Evolutionary conservation across 257 asterid species (phyloP).

Genomic region (Thymus quinquecostatus): DNA sequence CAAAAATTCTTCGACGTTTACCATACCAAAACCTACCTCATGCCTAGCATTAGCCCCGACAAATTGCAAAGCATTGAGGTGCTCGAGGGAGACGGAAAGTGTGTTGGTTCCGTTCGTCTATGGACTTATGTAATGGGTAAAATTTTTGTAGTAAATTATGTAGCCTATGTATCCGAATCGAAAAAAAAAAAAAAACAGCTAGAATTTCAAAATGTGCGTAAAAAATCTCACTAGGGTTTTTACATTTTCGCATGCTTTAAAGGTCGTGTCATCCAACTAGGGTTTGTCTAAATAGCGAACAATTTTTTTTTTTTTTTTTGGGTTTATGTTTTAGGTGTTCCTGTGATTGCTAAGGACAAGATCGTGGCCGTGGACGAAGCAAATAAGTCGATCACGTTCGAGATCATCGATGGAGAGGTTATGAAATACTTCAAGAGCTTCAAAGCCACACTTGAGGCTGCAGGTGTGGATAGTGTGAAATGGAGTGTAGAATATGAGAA

Average conservation of each 20-base stretch:
- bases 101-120: conserved; percentile 52
- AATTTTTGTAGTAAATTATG: too few species aligned
- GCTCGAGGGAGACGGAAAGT: conserved; percentile 53
- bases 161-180: too few species aligned
- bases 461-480: conserved; percentile 36
- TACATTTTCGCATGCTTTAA: too few species aligned
- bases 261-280: too few species aligned
- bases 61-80: conserved; percentile 50
- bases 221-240: too few species aligned
- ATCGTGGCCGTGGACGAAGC: conserved; percentile 52
- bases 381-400: conserved; percentile 49
- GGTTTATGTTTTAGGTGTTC: conserved; percentile 25
- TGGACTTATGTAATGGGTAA: conserved; percentile 59
- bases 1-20: conserved; percentile 48
- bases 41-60: conserved; percentile 50
- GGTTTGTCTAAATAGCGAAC: too few species aligned
- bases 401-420: conserved; percentile 58
- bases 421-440: conserved; percentile 50
- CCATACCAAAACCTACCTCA: conserved; percentile 47
- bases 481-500: conserved; percentile 65
- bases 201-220: too few species aligned
- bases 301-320: too few species aligned
- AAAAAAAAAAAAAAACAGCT: too few species aligned
- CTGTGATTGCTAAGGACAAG: conserved; percentile 55
- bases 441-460: conserved; percentile 49